A percentile compares a stretch with the other conserved stretches of the same genome.
Evolutionary conservation across 1,284 basidiomycete species (phyloP).

Genomic region (Neolentinus lepideus): DNA sequence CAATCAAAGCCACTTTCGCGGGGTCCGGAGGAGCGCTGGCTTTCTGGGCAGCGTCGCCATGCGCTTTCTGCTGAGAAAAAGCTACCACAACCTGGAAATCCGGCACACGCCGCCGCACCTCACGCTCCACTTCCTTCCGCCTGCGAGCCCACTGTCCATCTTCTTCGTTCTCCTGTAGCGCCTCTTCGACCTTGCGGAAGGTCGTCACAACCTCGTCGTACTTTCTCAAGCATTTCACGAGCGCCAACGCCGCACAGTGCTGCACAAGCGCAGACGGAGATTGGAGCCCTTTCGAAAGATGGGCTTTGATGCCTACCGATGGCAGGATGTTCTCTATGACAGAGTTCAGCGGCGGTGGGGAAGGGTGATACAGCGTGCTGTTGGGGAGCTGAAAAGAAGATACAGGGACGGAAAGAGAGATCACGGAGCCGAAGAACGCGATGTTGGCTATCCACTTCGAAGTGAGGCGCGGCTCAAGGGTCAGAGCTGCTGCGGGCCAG

Average conservation of each 20-base stretch:
- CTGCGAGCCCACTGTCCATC: conserved; percentile 68
- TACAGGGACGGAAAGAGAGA: conserved; percentile 69
- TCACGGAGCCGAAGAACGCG: conserved; percentile 70
- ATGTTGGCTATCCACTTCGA: conserved; percentile 89
- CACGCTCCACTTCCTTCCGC: conserved; percentile 60
- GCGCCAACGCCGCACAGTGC: conserved; percentile 71
- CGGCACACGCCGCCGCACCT: conserved; percentile 72
- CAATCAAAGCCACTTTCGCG: conserved; percentile 50
- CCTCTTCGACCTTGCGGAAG: conserved; percentile 43
- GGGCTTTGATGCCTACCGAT: conserved; percentile 55
- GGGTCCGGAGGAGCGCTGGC: conserved; percentile 17
- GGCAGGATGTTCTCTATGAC: conserved; percentile 78
- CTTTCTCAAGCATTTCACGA: conserved; percentile 71
- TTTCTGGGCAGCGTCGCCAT: conserved; percentile 18
- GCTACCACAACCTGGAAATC: conserved; percentile 81
- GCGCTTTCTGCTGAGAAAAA: conserved; percentile 34
- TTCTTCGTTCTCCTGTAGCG: conserved; percentile 55
- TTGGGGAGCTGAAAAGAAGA: conserved; percentile 50
- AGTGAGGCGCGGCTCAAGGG: conserved; percentile 81
- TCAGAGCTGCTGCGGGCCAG: conserved; percentile 69
- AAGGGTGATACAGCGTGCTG: conserved; percentile 45
- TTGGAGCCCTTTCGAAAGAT: conserved; percentile 78
- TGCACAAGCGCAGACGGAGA: conserved; percentile 69
- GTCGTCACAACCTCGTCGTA: conserved; percentile 46
- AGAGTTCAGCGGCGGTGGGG: conserved; percentile 63